Evolutionary conservation across 257 asterid species (phyloP).

Genomic region (Nicotiana noctiflora): DNA sequence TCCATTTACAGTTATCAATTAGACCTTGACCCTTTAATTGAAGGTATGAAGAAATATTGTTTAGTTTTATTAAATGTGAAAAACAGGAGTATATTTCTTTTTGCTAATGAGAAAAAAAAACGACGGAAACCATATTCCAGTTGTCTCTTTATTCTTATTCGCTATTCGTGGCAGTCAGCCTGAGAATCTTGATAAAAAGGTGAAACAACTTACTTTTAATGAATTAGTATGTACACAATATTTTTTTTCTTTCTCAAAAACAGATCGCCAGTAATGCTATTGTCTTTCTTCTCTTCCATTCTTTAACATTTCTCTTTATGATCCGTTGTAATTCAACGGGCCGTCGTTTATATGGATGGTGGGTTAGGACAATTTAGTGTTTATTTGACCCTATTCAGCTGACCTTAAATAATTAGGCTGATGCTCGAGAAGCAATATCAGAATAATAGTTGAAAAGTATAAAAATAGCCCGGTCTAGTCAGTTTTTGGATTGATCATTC

Average conservation of each 20-base stretch:
- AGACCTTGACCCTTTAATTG: not conserved
- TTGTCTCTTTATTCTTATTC: conserved; percentile 6
- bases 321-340: not conserved
- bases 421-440: too few relatives aligned
- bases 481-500: too few relatives aligned
- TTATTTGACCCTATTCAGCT: not conserved
- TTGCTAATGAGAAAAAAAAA: not conserved
- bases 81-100: not conserved
- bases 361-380: not conserved
- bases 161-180: not conserved
- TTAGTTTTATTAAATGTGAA: not conserved
- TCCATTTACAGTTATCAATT: not conserved
- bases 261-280: not conserved
- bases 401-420: not conserved
- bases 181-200: not conserved
- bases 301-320: too few relatives aligned
- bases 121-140: not conserved
- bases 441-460: not conserved
- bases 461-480: too few relatives aligned
- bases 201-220: not conserved
- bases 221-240: not conserved
- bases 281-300: not conserved
- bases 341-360: not conserved
- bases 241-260: not conserved
- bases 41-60: not conserved